These are phyloP conservation scores for Cytospora piceae DNA, from an alignment of 2,329 filamentous ascomycete species.

Conservation along the genomic window DNA sequence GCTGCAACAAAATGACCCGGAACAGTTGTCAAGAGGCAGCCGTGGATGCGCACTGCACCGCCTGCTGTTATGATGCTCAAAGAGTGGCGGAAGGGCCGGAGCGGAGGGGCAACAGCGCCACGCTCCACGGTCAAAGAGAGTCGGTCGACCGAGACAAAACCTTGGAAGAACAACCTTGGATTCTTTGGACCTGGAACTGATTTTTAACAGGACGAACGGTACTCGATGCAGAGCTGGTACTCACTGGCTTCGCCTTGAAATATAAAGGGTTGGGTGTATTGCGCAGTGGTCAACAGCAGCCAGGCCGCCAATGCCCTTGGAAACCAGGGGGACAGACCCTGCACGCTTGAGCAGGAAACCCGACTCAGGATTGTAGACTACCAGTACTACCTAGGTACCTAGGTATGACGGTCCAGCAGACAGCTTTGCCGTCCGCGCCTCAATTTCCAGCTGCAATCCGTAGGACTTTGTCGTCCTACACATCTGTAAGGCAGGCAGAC, in stretches of 20 bases:
- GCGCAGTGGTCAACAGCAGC: not conserved
- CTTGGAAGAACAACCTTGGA: not conserved
- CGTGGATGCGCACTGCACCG: not conserved
- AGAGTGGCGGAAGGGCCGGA: not conserved
- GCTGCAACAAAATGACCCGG: not conserved
- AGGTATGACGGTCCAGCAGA: no score
- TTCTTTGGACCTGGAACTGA: no score
- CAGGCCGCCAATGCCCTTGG: conserved; percentile 3
- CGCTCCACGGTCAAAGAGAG: conserved; percentile 16
- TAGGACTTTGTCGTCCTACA: not conserved
- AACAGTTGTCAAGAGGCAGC: conserved; percentile 7
- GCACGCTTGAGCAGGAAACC: not conserved
- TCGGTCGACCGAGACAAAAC: not conserved
- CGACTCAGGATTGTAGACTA: not conserved
- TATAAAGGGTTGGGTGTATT: not conserved
- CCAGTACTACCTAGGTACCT: not conserved
- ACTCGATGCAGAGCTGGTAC: no score
- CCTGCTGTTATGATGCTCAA: not conserved
- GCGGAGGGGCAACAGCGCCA: not conserved
- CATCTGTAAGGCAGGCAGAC: not conserved
- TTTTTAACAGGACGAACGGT: no score
- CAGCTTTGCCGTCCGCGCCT: not conserved
- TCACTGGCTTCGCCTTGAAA: no score
- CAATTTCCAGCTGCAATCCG: not conserved
- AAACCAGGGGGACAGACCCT: no score